Evolutionary conservation across 192 early-diverging fungal genomes (phyloP), one percentile per base, ranked within the genome.

Genomic region (Phycomyces nitens): DNA sequence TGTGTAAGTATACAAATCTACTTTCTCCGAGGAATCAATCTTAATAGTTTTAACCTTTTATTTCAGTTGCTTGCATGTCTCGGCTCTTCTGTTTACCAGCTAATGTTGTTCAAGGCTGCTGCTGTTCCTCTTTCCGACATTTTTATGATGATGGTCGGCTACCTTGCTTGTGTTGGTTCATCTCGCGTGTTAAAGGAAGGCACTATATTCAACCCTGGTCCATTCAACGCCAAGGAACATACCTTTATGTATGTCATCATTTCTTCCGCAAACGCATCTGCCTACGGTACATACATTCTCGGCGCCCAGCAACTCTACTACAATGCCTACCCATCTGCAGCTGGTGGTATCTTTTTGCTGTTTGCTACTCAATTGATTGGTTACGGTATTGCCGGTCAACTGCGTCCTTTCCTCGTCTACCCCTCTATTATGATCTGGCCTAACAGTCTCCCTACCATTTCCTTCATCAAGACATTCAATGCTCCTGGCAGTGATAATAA

Each of bases 101-200:
- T 92, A 59, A 88, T 89, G 70, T 86, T 84, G 66, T 95, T 92
- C 79, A 85, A 91, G 54, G 86, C 89, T 29, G 92, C 90, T 69
- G 77, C 81, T 0, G 83, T 91, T 54, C 65, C 80, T 0, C 70
- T 93, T 10, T 78, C 80, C 9, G 77, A 83, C 54, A 80, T 83
- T 64, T 80, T 94, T 26, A 88, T 88, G 16, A 74, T 86, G 47
- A 68, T 96, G 66, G 72, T 94, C 0, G 70, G 86, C 4, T 94
- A 91, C 54, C 86, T 91, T 1, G 44, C 88, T 9, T 92, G 92
- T 0, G 77, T 76, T 5, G 44, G 86, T 22, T 69, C 89, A 76
- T 85, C 85, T 6, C 69, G 69, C 47, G 47, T 82, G 18, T 61
- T 92, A 47, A 90, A 87, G 21, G 67, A 68, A 15, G 68, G 72